Evolutionary conservation across 345 rosid species (phyloP).

Genomic region (Excoecaria cochinchinensis): DNA sequence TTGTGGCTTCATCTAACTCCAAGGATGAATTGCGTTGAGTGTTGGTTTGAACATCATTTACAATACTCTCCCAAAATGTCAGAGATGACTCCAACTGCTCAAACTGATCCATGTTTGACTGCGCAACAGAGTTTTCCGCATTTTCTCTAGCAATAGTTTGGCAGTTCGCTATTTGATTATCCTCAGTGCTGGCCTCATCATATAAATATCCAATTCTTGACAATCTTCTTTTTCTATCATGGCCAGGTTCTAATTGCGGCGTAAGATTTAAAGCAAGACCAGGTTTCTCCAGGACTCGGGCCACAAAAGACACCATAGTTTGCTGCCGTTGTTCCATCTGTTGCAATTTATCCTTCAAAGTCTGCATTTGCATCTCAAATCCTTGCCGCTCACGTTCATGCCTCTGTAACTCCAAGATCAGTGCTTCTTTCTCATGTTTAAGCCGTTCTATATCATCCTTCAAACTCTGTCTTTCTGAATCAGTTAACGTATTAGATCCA

Average conservation of each 20-base stretch:
- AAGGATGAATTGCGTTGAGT: slow-evolving; percentile 32
- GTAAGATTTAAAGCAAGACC: slow-evolving; percentile 56
- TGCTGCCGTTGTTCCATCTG: slow-evolving; percentile 61
- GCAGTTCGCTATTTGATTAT: slow-evolving; percentile 38
- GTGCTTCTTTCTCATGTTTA: slow-evolving; percentile 50
- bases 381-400: slow-evolving; percentile 57
- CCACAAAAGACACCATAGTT: slow-evolving; percentile 48
- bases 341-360: slow-evolving; percentile 62
- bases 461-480: slow-evolving; percentile 61
- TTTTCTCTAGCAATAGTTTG: slow-evolving; percentile 34
- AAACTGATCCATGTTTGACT: slow-evolving; percentile 46
- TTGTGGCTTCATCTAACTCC: slow-evolving; percentile 71
- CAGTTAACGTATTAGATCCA: slow-evolving; percentile 49
- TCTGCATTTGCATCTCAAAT: slow-evolving; percentile 51
- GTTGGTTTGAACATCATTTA: slow-evolving; percentile 36
- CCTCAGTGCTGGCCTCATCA: slow-evolving; percentile 42
- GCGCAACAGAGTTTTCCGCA: slow-evolving; percentile 32
- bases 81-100: slow-evolving; percentile 69
- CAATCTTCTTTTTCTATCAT: slow-evolving; percentile 69
- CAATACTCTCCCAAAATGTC: slow-evolving; percentile 67
- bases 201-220: slow-evolving; percentile 45
- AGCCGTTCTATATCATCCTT: slow-evolving; percentile 64
- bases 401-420: slow-evolving; percentile 50
- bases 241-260: slow-evolving; percentile 44
- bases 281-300: slow-evolving; percentile 60